Percentiles rank a stretch among this genome's conserved stretches.
These are phyloP conservation scores for Aspergillus baeticus DNA, from an alignment of 495 filamentous ascomycete species.

Conservation along the genomic window DNA sequence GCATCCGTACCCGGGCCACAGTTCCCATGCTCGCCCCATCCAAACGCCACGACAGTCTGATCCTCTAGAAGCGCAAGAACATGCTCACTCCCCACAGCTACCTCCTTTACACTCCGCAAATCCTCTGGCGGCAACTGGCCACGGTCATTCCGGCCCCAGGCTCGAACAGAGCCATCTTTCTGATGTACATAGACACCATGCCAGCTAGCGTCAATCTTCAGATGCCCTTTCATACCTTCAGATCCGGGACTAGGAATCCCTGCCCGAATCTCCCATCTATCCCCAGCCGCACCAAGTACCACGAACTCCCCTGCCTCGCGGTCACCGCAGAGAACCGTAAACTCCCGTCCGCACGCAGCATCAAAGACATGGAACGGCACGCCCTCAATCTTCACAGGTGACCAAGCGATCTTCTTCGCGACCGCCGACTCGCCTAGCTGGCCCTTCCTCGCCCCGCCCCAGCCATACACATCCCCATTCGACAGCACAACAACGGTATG, in stretches of 20 bases:
- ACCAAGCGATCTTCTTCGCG: constrained; percentile 44
- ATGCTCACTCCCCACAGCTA: constrained; percentile 90
- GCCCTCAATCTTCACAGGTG: constrained; percentile 57
- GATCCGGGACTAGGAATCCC: constrained; percentile 23
- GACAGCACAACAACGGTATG: constrained; percentile 73
- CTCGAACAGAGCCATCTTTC: constrained; percentile 27
- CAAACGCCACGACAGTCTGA: constrained; percentile 70
- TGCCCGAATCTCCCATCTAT: constrained; percentile 64
- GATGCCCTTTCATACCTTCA: constrained; percentile 25
- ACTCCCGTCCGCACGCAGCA: constrained; percentile 77
- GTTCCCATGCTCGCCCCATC: constrained; percentile 98
- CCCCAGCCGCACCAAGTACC: constrained; percentile 57
- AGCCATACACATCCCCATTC: constrained; percentile 79
- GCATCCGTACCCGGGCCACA: constrained; percentile 68
- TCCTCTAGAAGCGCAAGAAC: constrained; percentile 63
- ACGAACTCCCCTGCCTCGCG: constrained; percentile 50
- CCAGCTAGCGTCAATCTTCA: constrained; percentile 70
- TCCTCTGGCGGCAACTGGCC: constrained; percentile 69
- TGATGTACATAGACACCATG: constrained; percentile 70
- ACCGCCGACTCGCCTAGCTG: constrained; percentile 62
- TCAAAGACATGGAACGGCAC: constrained; percentile 48
- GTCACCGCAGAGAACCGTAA: constrained; percentile 68
- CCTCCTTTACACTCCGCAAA: constrained; percentile 47
- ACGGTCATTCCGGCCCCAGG: constrained; percentile 78
- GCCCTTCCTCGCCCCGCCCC: constrained; percentile 82